Evolutionary conservation across 1,139 yeast genomes (phyloP).

Genomic region (Kodamaea arcana): DNA sequence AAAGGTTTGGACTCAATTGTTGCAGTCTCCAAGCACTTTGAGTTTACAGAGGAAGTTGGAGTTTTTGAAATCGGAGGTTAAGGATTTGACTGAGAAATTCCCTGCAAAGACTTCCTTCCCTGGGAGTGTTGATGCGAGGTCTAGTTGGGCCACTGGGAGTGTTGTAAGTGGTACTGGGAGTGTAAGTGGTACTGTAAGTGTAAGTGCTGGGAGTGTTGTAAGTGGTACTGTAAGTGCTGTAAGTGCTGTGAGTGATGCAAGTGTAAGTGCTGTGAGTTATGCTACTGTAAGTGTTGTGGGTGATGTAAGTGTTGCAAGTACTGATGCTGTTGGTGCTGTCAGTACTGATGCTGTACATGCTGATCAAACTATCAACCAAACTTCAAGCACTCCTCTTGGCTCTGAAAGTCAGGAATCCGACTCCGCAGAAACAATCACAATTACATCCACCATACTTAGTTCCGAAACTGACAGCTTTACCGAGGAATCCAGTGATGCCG

Average conservation of each 20-base stretch:
- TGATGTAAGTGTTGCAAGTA: neutral
- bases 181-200: slow-evolving; percentile 13
- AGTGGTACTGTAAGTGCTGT: slow-evolving; percentile 19
- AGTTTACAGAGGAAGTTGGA: slow-evolving; percentile 13
- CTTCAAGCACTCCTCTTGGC: neutral
- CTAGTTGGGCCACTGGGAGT: too few species aligned
- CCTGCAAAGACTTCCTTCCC: too few species aligned
- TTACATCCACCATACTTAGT: slow-evolving; percentile 11
- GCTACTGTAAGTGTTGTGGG: neutral
- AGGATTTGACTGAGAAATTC: slow-evolving; percentile 17
- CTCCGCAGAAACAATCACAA: neutral
- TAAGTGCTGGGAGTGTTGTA: slow-evolving; percentile 10
- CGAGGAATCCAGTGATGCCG: neutral
- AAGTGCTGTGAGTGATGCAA: slow-evolving; percentile 6
- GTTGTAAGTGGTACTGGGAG: slow-evolving; percentile 8
- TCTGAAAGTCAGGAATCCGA: neutral
- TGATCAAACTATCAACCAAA: neutral
- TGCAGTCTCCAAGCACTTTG: slow-evolving; percentile 2
- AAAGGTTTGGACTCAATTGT: slow-evolving; percentile 1
- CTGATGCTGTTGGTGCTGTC: neutral
- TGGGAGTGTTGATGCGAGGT: too few species aligned
- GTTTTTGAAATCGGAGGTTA: slow-evolving; percentile 28
- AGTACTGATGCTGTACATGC: neutral
- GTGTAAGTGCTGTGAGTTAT: neutral
- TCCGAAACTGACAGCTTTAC: neutral